Conservation (phyloP, 345 rosid genomes). For the Camelina sativa region DNA sequence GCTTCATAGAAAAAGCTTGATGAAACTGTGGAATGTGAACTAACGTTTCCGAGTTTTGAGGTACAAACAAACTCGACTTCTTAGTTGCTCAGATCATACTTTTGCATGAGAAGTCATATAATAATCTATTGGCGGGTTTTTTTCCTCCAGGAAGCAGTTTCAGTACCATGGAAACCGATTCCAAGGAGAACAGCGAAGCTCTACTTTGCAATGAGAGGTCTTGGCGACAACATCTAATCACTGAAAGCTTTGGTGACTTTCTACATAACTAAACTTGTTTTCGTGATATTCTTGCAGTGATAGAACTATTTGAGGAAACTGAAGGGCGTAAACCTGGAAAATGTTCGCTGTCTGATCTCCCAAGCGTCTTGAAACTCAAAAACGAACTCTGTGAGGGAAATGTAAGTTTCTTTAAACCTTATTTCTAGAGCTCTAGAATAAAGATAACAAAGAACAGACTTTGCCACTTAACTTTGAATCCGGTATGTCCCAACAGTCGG, state of each 20-base stretch:
- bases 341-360: constrained; percentile 60
- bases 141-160: constrained; percentile 68
- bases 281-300: constrained; percentile 50
- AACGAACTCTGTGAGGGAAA: constrained; percentile 70
- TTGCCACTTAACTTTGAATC: neutral
- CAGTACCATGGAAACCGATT: constrained; percentile 79
- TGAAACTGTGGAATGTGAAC: constrained; percentile 62
- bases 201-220: constrained; percentile 89
- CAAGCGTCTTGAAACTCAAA: constrained; percentile 58
- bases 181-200: constrained; percentile 80
- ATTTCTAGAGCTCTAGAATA: neutral
- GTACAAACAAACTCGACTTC: constrained; percentile 44
- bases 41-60: constrained; percentile 82
- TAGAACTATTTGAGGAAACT: constrained; percentile 75
- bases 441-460: neutral
- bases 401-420: constrained; percentile 43
- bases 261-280: neutral
- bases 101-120: neutral
- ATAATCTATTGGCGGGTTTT: neutral
- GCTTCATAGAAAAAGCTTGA: constrained; percentile 69
- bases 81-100: neutral
- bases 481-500: constrained; percentile 48
- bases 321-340: constrained; percentile 65
- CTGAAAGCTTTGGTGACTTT: neutral
- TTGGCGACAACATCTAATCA: constrained; percentile 3